Conservation (phyloP, 2,329 filamentous ascomycete species). For the Ascomycota sp. region DNA sequence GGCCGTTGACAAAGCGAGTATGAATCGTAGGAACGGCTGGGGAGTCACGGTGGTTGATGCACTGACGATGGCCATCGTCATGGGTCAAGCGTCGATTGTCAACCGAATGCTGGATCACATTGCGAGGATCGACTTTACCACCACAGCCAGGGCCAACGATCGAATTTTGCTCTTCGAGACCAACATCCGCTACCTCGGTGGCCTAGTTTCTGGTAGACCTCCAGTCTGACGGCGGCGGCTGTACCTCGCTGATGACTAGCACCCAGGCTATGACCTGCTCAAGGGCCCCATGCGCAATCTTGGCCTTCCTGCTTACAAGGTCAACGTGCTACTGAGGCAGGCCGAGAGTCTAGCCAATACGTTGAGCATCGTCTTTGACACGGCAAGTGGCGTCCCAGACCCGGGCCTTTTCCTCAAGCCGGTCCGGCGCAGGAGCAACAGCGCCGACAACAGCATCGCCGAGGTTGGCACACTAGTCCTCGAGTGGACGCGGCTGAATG, state of each 20-base stretch:
- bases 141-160: conserved; percentile 21
- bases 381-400: conserved; percentile 51
- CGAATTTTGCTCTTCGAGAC: conserved; percentile 69
- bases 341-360: conserved; percentile 48
- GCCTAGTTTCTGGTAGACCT: conserved; percentile 46
- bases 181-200: conserved; percentile 56
- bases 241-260: background rate
- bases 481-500: conserved; percentile 67
- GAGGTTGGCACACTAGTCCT: conserved; percentile 60
- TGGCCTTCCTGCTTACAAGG: conserved; percentile 19
- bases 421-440: conserved; percentile 23
- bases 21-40: conserved; percentile 49
- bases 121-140: conserved; percentile 47
- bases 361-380: conserved; percentile 61
- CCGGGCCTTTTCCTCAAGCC: conserved; percentile 44
- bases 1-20: background rate
- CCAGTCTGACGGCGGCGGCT: no score
- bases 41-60: conserved; percentile 69
- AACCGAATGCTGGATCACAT: conserved; percentile 52
- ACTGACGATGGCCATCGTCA: conserved; percentile 58
- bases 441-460: conserved; percentile 48
- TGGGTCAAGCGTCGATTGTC: conserved; percentile 48
- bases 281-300: conserved; percentile 40
- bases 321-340: conserved; percentile 44
- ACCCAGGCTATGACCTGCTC: conserved; percentile 46